Evolutionary conservation across 345 rosid genomes (phyloP), one percentile per base, ranked within the genome.

Genomic region (Linum tenue): DNA sequence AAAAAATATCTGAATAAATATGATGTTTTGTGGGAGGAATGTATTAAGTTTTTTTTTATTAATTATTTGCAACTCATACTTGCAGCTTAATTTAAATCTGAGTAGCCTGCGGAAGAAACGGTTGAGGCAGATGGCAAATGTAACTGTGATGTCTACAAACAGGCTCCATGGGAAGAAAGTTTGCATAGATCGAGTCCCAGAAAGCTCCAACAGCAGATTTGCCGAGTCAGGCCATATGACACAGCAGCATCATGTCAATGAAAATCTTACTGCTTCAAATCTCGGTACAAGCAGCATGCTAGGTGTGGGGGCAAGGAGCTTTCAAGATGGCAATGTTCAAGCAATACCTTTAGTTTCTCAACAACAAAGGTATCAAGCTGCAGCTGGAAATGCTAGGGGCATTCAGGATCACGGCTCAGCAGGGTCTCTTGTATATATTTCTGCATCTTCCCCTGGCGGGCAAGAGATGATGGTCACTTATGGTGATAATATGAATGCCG

Each of bases 121-220:
- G 78, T 72, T 79, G 68, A 83, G 88, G 76, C 82, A 87, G 81
- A 77, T 75, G 68, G 75, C 83, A 36, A 96, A 88, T 71, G 77
- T 82, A 55, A 73, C 85, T 16, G 89, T 81, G 63, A 76, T 83
- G 60, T 77, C 88, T 58, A 83, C 70, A 66, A 82, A 77, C 69
- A 83, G 83, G 77, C 82, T 75, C 68, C 83, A 83, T 69, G 88
- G 97, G 64, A 94, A 88, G 85, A 90, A 84, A 72, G 80, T 82
- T 73, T 84, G 86, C 78, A 79, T 79, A 62, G 96, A 87, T 72
- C 80, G 84, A 69, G 77, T 85, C 70, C 83, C 84, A 7, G 94
- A 87, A 72, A 79, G 85, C 80, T 81, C 90, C 60, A 86, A 82
- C 66, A 66, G 78, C 37, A 76, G 80, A 75, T 57, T 76, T 63